Conservation (phyloP, 805 yeast species). For the Blastobotrys parvus region DNA sequence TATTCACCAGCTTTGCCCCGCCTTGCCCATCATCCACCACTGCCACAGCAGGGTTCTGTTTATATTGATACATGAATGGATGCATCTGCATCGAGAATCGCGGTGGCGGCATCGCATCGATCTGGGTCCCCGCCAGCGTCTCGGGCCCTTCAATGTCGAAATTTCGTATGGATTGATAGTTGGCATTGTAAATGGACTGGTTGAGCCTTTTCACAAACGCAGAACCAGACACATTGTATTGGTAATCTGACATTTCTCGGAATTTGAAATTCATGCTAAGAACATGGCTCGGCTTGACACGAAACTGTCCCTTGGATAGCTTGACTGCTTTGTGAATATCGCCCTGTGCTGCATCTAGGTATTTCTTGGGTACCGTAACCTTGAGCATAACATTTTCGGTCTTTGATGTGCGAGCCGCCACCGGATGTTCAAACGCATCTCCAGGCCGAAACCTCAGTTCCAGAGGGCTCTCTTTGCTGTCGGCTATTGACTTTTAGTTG, state of each 20-base stretch:
- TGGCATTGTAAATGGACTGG: constrained; percentile 35
- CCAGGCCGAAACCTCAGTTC: constrained; percentile 30
- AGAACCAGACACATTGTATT: constrained; percentile 54
- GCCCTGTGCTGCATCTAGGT: constrained; percentile 22
- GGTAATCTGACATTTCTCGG: constrained; percentile 84
- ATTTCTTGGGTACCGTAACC: constrained; percentile 24
- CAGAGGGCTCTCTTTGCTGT: constrained; percentile 25
- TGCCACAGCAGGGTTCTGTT: constrained; percentile 55
- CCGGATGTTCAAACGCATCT: constrained; percentile 41
- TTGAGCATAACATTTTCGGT: constrained; percentile 26
- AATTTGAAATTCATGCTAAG: constrained; percentile 65
- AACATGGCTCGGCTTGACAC: constrained; percentile 55
- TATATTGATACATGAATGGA: constrained; percentile 72
- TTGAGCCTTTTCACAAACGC: constrained; percentile 36
- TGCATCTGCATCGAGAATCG: constrained; percentile 65
- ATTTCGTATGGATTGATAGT: constrained; percentile 34
- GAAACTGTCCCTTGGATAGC: constrained; percentile 46
- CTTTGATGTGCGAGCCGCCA: constrained; percentile 28
- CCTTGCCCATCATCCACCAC: constrained; percentile 49
- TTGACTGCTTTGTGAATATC: constrained; percentile 53
- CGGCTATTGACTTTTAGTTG: constrained; percentile 25
- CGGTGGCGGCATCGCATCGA: constrained; percentile 80
- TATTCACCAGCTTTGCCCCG: constrained; percentile 25
- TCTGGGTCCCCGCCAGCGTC: constrained; percentile 24
- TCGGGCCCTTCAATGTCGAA: constrained; percentile 26